Evolutionary conservation across 257 asterid genomes (phyloP), one percentile per base, ranked within the genome.

Genomic region (Voacanga thouarsii): DNA sequence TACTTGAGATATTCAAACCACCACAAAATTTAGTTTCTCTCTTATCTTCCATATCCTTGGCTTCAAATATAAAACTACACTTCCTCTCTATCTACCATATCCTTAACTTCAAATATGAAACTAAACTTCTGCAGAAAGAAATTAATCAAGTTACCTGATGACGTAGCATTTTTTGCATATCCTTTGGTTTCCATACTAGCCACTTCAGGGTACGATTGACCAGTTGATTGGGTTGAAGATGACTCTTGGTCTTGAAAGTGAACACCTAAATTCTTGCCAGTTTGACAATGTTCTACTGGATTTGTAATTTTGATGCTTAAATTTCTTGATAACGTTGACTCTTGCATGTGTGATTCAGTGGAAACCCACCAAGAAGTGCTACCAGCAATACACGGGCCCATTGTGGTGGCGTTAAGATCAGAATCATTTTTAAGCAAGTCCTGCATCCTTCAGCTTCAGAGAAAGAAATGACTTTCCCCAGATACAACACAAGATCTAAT

Each of bases 221-320:
- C 70, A 21, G 73, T 74, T 57, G 85, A 84, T 43, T 81, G 84
- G 41, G 85, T 80, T 57, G 87, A 80, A 14, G 77, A 71, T 30
- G 84, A 78, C 23, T 81, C 80, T 28, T 80, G 80, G 37, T 81
- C 85, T 77, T 71, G 85, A 77, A 64, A 23, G n/a, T 74, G 82
- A 44, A 77, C 47, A 26, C 60, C 60, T 73, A 80, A 60, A 24
- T 77, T 67, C 75, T 80, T 77, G 39, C 55, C 6, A 37, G 21
- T 51, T 12, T 33, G 76, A 49, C 44, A 76, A 41, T 70, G 51
- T 33, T 73, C 74, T 47, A 68, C 37, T 26, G 63, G 67, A 30
- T 59, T 60, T 8, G 60, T 68, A 61, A 41, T 53, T 28, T 67
- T 78, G 64, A 72, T 56, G 76, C 73, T 82, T 56, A 77, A 69